Evolutionary conservation across 768 basidiomycete genomes (phyloP).

Genomic region (Suillus hirtellus): DNA sequence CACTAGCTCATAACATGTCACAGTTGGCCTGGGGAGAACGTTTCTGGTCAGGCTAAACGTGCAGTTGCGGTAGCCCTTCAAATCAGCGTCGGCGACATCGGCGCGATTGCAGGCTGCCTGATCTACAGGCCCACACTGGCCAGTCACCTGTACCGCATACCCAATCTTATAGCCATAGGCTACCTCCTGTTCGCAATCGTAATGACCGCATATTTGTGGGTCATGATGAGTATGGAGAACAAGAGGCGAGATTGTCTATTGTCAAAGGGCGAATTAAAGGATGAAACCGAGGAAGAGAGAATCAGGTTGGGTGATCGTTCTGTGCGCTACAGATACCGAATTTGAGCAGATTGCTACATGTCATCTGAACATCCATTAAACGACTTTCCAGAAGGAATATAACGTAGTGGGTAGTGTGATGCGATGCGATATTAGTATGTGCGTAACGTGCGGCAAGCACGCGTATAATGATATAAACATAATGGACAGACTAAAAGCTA

Average conservation of each 20-base stretch:
- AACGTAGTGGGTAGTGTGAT: constrained; percentile 20
- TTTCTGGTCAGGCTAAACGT: constrained; percentile 68
- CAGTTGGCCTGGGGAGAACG: constrained; percentile 64
- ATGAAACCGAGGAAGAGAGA: constrained; percentile 25
- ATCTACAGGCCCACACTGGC: constrained; percentile 54
- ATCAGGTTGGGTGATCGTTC: constrained; percentile 32
- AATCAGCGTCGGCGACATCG: constrained; percentile 62
- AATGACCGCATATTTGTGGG: constrained; percentile 45
- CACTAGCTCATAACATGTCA: background rate
- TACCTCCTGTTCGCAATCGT: constrained; percentile 51
- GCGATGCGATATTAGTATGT: constrained; percentile 11
- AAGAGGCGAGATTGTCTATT: constrained; percentile 37
- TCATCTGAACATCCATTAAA: constrained; percentile 8
- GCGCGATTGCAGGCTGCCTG: constrained; percentile 57
- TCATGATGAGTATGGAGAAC: constrained; percentile 53
- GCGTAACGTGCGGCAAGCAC: constrained; percentile 7
- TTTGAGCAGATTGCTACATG: constrained; percentile 16
- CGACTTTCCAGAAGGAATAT: constrained; percentile 18
- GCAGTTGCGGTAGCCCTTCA: constrained; percentile 64
- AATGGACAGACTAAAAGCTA: constrained; percentile 13
- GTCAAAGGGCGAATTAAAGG: constrained; percentile 19
- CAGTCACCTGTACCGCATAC: constrained; percentile 49
- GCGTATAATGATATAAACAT: constrained; percentile 9
- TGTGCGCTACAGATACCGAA: constrained; percentile 29
- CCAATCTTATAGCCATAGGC: constrained; percentile 61